Percentiles rank a stretch among this genome's conserved stretches.
Conservation (phyloP, 352 stramenopile genomes). For the Phytophthora foliorum region DNA sequence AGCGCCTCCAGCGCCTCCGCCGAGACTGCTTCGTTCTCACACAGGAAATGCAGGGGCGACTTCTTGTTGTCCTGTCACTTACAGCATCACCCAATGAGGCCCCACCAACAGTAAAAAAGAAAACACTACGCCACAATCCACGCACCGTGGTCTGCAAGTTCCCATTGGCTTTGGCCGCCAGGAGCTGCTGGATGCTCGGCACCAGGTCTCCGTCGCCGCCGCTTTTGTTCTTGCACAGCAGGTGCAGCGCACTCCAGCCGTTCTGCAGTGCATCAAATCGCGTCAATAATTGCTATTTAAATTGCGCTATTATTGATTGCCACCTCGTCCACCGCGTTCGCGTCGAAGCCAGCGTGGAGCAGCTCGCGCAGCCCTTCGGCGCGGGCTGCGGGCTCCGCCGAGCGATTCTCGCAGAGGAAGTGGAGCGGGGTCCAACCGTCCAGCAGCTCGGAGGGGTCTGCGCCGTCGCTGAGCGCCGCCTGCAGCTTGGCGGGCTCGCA, state of each 20-base stretch:
- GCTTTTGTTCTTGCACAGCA: slow-evolving; percentile 75
- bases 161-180: slow-evolving; percentile 48
- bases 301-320: neutral
- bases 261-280: slow-evolving; percentile 37
- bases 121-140: neutral
- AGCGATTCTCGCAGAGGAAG: slow-evolving; percentile 76
- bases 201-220: slow-evolving; percentile 47
- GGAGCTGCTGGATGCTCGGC: slow-evolving; percentile 49
- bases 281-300: slow-evolving; percentile 1
- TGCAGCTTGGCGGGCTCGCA: slow-evolving; percentile 57
- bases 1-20: slow-evolving; percentile 46
- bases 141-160: slow-evolving; percentile 51
- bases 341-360: slow-evolving; percentile 47
- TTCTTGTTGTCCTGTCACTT: slow-evolving; percentile 56
- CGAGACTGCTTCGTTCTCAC: slow-evolving; percentile 72
- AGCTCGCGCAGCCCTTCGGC: slow-evolving; percentile 54
- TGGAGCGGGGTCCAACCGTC: slow-evolving; percentile 87
- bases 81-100: neutral
- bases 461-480: slow-evolving; percentile 31
- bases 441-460: slow-evolving; percentile 34
- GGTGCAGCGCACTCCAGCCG: slow-evolving; percentile 71
- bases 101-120: neutral
- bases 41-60: slow-evolving; percentile 77
- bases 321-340: slow-evolving; percentile 78
- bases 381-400: slow-evolving; percentile 45